Evolutionary conservation across 495 filamentous ascomycete species (phyloP).

Genomic region (Penicillium chermesinum): DNA sequence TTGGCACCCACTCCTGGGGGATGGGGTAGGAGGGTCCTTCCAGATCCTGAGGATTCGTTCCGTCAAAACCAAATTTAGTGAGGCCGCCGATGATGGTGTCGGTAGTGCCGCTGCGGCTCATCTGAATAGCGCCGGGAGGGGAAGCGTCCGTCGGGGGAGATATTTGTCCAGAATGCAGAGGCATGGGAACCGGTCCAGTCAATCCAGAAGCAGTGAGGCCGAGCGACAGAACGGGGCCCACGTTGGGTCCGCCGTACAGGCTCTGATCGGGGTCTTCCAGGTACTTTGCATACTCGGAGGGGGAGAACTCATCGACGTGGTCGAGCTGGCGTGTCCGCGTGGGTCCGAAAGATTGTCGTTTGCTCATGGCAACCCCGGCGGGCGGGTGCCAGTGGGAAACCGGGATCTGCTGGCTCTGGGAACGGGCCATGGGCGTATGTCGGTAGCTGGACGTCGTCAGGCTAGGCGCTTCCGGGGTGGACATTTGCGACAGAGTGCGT

Average conservation of each 20-base stretch:
- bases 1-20: constrained; percentile 32
- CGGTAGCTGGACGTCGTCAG: constrained; percentile 25
- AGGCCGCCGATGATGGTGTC: constrained; percentile 43
- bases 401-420: constrained; percentile 41
- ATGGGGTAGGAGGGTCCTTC: constrained; percentile 25
- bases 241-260: too few species aligned
- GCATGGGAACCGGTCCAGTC: constrained; percentile 15
- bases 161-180: constrained; percentile 15
- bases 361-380: constrained; percentile 19
- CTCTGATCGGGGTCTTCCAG: constrained; percentile 25
- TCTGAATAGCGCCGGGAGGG: constrained; percentile 27
- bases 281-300: constrained; percentile 39
- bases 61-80: constrained; percentile 41
- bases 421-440: constrained; percentile 40
- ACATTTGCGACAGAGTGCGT: constrained; percentile 32
- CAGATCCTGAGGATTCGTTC: constrained; percentile 30
- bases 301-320: constrained; percentile 41
- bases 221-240: constrained; percentile 28
- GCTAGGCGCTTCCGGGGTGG: constrained; percentile 26
- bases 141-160: constrained; percentile 18
- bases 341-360: constrained; percentile 34
- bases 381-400: constrained; percentile 31
- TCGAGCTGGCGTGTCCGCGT: constrained; percentile 27
- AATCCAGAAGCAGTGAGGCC: constrained; percentile 27
- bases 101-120: constrained; percentile 44